Conservation (phyloP, 352 stramenopile species). For the Thalassiosira hispida region DNA sequence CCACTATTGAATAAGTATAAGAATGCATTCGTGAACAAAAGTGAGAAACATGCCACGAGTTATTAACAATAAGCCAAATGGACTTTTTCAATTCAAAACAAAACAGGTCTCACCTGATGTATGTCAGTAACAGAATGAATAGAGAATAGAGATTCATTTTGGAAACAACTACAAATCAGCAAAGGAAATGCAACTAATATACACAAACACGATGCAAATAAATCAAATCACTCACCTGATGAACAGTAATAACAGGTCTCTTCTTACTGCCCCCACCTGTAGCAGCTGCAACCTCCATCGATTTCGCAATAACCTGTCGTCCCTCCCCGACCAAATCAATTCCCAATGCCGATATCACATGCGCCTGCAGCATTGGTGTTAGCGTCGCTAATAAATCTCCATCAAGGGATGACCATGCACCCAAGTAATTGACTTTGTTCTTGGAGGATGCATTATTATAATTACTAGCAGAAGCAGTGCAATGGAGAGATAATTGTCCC, state of each 20-base stretch:
- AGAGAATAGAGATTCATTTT: too few species aligned
- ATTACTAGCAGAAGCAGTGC: background rate
- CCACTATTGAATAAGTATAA: conserved; percentile 36
- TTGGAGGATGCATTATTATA: background rate
- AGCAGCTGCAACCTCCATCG: background rate
- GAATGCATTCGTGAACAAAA: conserved; percentile 7
- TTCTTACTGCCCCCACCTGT: background rate
- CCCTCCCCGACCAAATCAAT: conserved; percentile 74
- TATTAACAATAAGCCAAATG: too few species aligned
- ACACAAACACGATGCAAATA: too few species aligned
- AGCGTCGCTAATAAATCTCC: conserved; percentile 61
- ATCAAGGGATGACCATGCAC: conserved; percentile 60
- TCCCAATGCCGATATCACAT: conserved; percentile 56
- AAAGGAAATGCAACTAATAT: too few species aligned
- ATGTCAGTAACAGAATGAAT: conserved; percentile 55
- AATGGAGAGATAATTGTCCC: conserved; percentile 42
- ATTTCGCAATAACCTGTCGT: conserved; percentile 38
- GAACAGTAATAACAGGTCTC: conserved; percentile 45
- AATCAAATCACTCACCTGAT: conserved; percentile 27
- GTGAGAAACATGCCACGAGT: too few species aligned
- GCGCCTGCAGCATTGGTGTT: conserved; percentile 62
- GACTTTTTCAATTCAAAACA: too few species aligned
- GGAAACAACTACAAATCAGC: too few species aligned
- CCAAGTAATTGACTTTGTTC: background rate
- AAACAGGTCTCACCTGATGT: conserved; percentile 13